phyloP scores from a whole-genome alignment of 768 basidiomycete genomes.

The Auricularia sp. region DNA sequence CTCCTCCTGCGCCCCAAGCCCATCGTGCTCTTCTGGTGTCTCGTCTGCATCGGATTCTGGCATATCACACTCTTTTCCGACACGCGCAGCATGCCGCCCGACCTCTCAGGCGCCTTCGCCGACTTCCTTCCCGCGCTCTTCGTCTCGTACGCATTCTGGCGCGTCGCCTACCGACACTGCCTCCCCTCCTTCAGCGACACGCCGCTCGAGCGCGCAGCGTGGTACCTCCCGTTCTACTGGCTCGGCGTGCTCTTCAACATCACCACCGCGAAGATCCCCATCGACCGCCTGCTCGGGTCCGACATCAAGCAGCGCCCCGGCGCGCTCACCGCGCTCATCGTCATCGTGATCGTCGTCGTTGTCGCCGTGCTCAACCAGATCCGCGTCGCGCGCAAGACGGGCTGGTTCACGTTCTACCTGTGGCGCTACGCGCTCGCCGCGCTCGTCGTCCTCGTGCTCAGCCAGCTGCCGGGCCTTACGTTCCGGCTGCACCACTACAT shows the following conservation, averaged over 20 bases:
- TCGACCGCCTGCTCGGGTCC: conserved; percentile 60
- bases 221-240: conserved; percentile 75
- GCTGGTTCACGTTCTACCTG: conserved; percentile 70
- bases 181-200: conserved; percentile 57
- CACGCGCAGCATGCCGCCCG: conserved; percentile 55
- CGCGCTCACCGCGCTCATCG: conserved; percentile 55
- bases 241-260: conserved; percentile 66
- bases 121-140: conserved; percentile 73
- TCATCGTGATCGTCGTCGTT: conserved; percentile 54
- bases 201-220: conserved; percentile 63
- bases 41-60: conserved; percentile 83
- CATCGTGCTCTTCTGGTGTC: conserved; percentile 60
- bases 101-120: conserved; percentile 60
- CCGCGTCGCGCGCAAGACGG: conserved; percentile 75
- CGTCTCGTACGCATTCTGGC: conserved; percentile 72
- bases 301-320: conserved; percentile 60
- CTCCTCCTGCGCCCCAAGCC: conserved; percentile 62
- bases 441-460: conserved; percentile 53
- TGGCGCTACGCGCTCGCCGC: conserved; percentile 66
- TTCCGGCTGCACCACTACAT: conserved; percentile 80
- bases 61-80: conserved; percentile 74
- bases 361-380: conserved; percentile 62
- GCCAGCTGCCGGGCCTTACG: conserved; percentile 56
- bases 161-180: conserved; percentile 62
- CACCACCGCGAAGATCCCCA: conserved; percentile 61